These are phyloP conservation scores for Colletotrichum costaricense DNA, from an alignment of 2,329 filamentous ascomycete species.

Conservation along the genomic window DNA sequence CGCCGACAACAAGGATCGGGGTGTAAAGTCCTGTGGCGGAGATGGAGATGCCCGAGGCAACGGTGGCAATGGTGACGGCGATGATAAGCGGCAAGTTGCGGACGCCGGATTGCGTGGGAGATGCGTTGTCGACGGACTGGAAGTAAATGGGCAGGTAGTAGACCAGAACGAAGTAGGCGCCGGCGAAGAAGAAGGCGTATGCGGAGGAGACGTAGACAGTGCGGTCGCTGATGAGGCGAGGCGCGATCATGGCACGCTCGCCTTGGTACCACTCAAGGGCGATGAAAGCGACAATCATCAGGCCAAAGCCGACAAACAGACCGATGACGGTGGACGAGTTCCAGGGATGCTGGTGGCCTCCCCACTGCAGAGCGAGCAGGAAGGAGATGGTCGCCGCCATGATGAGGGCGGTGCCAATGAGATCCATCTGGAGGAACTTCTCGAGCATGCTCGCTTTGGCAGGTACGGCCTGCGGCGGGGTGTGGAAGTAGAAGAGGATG, in stretches of 20 bases:
- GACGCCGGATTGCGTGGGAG: constrained; percentile 53
- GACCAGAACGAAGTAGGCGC: constrained; percentile 56
- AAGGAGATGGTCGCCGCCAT: constrained; percentile 56
- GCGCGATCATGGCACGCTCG: constrained; percentile 57
- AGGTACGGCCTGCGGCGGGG: constrained; percentile 52
- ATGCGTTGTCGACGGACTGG: constrained; percentile 53
- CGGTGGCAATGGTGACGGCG: constrained; percentile 54
- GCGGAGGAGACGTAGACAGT: constrained; percentile 50
- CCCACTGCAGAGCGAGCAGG: constrained; percentile 61
- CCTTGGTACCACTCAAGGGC: constrained; percentile 53
- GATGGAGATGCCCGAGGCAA: constrained; percentile 52
- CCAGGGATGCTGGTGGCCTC: constrained; percentile 57
- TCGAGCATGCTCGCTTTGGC: constrained; percentile 50
- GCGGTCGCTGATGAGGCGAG: constrained; percentile 51
- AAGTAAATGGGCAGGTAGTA: constrained; percentile 62
- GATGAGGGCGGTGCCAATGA: constrained; percentile 55
- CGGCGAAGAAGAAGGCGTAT: constrained; percentile 56
- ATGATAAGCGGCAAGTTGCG: constrained; percentile 58
- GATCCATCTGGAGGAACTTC: constrained; percentile 61
- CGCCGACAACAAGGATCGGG: constrained; percentile 58
- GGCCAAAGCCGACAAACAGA: constrained; percentile 52
- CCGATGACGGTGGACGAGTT: constrained; percentile 53
- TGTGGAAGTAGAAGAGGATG: constrained; percentile 55
- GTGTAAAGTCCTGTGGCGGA: constrained; percentile 54
- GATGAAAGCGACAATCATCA: constrained; percentile 48